phyloP scores from a whole-genome alignment of 163 green algal genomes.

The Scenedesmus sp. region DNA sequence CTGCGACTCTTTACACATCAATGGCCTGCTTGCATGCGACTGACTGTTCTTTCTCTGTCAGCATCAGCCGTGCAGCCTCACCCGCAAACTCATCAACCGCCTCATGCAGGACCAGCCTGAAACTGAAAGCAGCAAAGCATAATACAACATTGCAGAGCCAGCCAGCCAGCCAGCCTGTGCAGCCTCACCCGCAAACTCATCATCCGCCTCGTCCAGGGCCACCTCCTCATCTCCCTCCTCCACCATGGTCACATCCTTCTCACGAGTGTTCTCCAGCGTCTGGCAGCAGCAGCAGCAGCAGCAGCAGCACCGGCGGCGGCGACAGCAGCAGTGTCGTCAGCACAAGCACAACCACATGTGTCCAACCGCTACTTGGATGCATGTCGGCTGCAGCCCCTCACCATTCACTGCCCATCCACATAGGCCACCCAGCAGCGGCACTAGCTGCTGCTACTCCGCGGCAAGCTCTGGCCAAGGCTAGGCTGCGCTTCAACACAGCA shows the following conservation, averaged over 20 bases:
- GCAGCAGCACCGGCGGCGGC: not conserved
- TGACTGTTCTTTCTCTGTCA: not conserved
- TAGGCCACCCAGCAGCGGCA: too few species aligned
- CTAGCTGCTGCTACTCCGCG: too few species aligned
- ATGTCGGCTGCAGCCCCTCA: too few species aligned
- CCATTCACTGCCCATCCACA: too few species aligned
- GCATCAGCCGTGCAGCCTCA: constrained; percentile 16
- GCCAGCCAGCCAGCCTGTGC: not conserved
- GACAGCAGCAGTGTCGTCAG: not conserved
- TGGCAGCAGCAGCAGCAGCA: constrained; percentile 45
- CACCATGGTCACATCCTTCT: constrained; percentile 89
- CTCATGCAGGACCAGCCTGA: constrained; percentile 74
- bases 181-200: constrained; percentile 90
- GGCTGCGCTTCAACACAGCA: too few species aligned
- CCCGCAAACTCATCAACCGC: constrained; percentile 92
- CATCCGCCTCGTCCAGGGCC: constrained; percentile 86
- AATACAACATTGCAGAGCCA: too few species aligned
- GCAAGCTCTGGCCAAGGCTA: too few species aligned
- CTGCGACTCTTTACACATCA: not conserved
- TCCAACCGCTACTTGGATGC: too few species aligned
- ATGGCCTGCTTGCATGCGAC: not conserved
- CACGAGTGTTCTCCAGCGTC: constrained; percentile 94
- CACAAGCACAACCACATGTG: too few species aligned
- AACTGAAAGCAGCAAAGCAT: too few species aligned
- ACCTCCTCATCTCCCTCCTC: constrained; percentile 84